Evolutionary conservation across 1,284 basidiomycete species (phyloP).

Genomic region (Puccinia novopanici): DNA sequence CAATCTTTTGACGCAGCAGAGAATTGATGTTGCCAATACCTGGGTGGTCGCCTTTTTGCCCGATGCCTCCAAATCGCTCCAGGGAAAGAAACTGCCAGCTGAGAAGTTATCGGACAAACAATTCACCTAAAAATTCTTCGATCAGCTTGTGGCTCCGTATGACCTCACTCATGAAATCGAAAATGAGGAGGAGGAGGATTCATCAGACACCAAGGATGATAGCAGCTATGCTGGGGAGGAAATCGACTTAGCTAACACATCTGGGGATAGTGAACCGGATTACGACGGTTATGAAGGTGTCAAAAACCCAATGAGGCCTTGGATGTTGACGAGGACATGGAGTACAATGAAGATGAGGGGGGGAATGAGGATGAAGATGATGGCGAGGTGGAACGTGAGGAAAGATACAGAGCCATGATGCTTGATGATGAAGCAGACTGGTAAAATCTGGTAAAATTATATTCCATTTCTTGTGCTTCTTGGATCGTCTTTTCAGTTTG

Average conservation of each 20-base stretch:
- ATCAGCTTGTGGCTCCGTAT: neutral
- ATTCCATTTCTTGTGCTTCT: neutral
- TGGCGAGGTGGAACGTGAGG: neutral
- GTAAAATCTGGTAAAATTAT: neutral
- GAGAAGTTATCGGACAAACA: neutral
- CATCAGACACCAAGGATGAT: neutral
- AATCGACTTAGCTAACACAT: neutral
- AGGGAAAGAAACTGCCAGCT: neutral
- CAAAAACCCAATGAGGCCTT: neutral
- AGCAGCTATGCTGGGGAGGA: neutral
- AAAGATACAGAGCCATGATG: neutral
- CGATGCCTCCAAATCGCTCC: conserved; percentile 7
- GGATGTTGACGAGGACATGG: neutral
- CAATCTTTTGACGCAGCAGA: neutral
- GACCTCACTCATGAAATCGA: conserved; percentile 25
- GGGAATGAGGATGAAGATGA: neutral
- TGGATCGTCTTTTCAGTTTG: neutral
- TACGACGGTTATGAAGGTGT: neutral
- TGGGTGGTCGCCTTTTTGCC: conserved; percentile 2
- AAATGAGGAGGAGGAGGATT: neutral
- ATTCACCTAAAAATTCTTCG: conserved; percentile 1
- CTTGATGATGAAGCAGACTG: neutral
- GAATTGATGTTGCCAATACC: neutral
- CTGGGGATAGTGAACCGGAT: neutral
- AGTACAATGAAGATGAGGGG: neutral